phyloP scores from a whole-genome alignment of 2,329 filamentous ascomycete genomes.

The Aspergillus sp. region DNA sequence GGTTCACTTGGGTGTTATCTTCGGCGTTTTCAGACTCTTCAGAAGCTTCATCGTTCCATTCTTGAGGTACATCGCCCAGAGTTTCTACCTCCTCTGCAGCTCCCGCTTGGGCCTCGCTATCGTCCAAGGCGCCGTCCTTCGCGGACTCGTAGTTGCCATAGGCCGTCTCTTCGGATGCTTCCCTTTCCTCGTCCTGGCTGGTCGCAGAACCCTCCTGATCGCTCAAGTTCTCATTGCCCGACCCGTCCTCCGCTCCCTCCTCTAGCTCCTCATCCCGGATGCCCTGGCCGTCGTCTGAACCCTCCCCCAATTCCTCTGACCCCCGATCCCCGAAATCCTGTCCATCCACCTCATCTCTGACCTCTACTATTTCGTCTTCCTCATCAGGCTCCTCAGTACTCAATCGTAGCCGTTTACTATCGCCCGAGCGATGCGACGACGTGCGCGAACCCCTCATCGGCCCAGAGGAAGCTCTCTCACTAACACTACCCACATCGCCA shows the following conservation, averaged over 20 bases:
- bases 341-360: not conserved
- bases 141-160: not conserved
- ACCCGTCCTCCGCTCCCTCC: not conserved
- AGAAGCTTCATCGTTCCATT: not conserved
- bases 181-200: not conserved
- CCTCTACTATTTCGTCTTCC: not conserved
- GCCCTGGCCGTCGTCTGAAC: not conserved
- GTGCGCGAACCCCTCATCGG: slow-evolving; percentile 8
- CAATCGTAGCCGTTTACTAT: not conserved
- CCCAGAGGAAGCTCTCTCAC: slow-evolving; percentile 11
- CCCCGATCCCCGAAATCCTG: not conserved
- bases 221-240: too few species aligned
- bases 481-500: slow-evolving; percentile 22
- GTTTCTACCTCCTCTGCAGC: not conserved
- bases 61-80: too few species aligned
- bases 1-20: not conserved
- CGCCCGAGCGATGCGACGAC: not conserved
- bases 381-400: not conserved
- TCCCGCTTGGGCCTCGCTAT: not conserved
- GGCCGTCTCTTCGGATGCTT: not conserved
- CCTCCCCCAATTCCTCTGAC: not conserved
- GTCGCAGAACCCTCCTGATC: too few species aligned
- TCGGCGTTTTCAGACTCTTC: not conserved
- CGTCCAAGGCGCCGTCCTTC: not conserved
- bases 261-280: not conserved